Evolutionary conservation across 306 rosid genomes (phyloP).

Genomic region (Acacia acuminata): DNA sequence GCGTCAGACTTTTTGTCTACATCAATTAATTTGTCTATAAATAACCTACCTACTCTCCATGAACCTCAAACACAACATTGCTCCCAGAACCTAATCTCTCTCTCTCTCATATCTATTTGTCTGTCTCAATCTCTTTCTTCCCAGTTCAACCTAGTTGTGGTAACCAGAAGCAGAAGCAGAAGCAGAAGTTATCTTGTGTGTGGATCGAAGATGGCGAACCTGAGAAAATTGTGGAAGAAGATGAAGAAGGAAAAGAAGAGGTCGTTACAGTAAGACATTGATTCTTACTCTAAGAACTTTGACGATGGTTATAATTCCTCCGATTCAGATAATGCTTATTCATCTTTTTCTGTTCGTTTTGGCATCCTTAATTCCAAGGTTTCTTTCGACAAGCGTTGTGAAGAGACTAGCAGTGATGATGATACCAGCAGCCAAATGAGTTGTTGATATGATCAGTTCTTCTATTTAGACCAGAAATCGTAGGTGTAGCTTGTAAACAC

Average conservation of each 20-base stretch:
- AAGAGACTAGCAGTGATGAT: neutral
- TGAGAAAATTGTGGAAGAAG: constrained; percentile 56
- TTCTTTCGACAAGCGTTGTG: neutral
- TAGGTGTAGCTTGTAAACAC: neutral
- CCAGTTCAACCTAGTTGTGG: neutral
- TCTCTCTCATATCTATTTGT: neutral
- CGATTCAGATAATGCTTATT: constrained; percentile 49
- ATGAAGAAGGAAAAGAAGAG: constrained; percentile 54
- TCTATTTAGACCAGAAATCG: neutral
- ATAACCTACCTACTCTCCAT: neutral
- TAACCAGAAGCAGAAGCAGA: neutral
- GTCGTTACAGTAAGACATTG: constrained; percentile 47
- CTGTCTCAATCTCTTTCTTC: neutral
- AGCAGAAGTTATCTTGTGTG: neutral
- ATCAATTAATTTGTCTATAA: neutral
- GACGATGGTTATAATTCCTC: constrained; percentile 46
- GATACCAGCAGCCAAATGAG: neutral
- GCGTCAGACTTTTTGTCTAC: no score
- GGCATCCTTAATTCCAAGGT: constrained; percentile 35
- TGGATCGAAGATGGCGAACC: constrained; percentile 31
- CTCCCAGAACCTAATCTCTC: neutral
- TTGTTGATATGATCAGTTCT: neutral
- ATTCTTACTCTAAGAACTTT: constrained; percentile 60
- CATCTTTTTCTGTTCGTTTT: constrained; percentile 72
- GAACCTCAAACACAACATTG: neutral